Percentiles rank a stretch among this genome's conserved stretches.
Conservation (phyloP, 2,329 filamentous ascomycete species). For the Colletotrichum kahawae region DNA sequence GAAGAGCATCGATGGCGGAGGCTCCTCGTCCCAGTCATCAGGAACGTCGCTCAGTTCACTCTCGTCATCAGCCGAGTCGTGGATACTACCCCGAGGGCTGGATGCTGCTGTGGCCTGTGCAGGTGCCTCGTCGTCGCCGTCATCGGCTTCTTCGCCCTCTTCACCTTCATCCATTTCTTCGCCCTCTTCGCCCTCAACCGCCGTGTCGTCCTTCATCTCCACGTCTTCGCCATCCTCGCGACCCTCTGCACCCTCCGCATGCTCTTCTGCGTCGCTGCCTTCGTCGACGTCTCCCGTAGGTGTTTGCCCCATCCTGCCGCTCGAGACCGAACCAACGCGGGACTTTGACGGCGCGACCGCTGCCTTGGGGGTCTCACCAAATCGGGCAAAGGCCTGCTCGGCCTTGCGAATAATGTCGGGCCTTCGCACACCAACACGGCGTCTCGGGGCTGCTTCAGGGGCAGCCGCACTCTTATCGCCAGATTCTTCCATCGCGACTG, state of each 20-base stretch:
- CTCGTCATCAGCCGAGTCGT: slow-evolving; percentile 72
- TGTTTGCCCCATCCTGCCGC: slow-evolving; percentile 49
- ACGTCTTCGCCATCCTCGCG: slow-evolving; percentile 24
- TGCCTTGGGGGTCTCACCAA: slow-evolving; percentile 54
- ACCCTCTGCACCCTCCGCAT: slow-evolving; percentile 44
- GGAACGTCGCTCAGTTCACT: slow-evolving; percentile 72
- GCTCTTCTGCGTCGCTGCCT: slow-evolving; percentile 43
- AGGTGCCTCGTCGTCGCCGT: slow-evolving; percentile 32
- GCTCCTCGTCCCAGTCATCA: slow-evolving; percentile 62
- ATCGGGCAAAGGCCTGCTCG: slow-evolving; percentile 60
- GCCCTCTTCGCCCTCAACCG: background rate
- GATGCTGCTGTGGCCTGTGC: slow-evolving; percentile 36
- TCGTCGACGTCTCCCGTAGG: slow-evolving; percentile 36
- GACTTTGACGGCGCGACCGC: slow-evolving; percentile 43
- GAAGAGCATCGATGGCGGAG: slow-evolving; percentile 55
- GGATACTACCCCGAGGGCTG: slow-evolving; percentile 63
- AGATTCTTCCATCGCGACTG: slow-evolving; percentile 44
- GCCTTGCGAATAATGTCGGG: slow-evolving; percentile 67
- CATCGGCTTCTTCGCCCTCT: slow-evolving; percentile 23
- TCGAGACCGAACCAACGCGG: slow-evolving; percentile 56
- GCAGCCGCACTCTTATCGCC: slow-evolving; percentile 34
- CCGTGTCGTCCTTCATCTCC: slow-evolving; percentile 27
- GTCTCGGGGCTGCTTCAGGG: slow-evolving; percentile 44
- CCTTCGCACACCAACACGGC: slow-evolving; percentile 53
- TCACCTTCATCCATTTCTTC: slow-evolving; percentile 27